Percentiles rank a stretch among this genome's conserved stretches.
Conservation (phyloP, 345 rosid genomes). For the sweet orange (Citrus sinensis) region DVS_A1.0 CM039162.1:29213501-29214000, state of each 20-base stretch:
- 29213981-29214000: background rate
- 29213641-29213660: background rate
- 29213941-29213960: background rate
- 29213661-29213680: background rate
- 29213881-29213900: background rate
- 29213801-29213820: background rate
- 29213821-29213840: background rate
- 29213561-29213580: no score
- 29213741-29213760: no score
- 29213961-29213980: background rate
- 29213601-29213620: no score
- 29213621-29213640: no score
- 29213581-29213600: no score
- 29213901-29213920: background rate
- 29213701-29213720: background rate
- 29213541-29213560: no score
- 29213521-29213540: no score
- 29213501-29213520: no score
- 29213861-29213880: no score
- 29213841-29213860: accelerated
- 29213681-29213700: background rate
- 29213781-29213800: background rate
- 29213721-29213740: no score
- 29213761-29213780: background rate
- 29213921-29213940: background rate